A percentile compares a stretch with the other conserved stretches of the same genome.
These are phyloP conservation scores for Cladosporium sp. DNA, from an alignment of 2,329 filamentous ascomycete species.

Conservation along the genomic window DNA sequence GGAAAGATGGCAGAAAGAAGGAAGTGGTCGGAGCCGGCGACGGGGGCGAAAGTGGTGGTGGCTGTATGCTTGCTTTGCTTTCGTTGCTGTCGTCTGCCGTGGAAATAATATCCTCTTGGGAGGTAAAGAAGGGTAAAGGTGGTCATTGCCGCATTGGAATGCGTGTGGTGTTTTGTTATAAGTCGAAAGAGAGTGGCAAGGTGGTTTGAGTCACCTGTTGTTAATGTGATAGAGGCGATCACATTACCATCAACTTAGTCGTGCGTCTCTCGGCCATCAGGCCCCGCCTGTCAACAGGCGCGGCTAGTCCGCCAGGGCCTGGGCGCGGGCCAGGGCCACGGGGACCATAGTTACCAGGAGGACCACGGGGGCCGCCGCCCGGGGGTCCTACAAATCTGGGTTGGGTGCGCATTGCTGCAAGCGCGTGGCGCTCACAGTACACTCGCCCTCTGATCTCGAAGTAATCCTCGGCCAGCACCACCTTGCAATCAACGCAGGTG, in stretches of 20 bases:
- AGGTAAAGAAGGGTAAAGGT: neutral
- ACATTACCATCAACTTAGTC: constrained; percentile 34
- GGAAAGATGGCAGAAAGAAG: too few relatives aligned
- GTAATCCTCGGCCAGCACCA: constrained; percentile 75
- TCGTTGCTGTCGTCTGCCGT: neutral
- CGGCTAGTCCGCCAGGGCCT: constrained; percentile 11
- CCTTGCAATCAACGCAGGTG: constrained; percentile 71
- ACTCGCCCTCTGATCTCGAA: constrained; percentile 77
- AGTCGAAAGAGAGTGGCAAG: too few relatives aligned
- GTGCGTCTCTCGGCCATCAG: constrained; percentile 31
- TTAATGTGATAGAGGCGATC: neutral
- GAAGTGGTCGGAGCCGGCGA: neutral
- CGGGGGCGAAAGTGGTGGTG: neutral
- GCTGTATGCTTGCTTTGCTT: too few relatives aligned
- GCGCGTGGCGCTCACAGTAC: constrained; percentile 85
- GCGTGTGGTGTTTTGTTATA: neutral
- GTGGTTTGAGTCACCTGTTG: too few relatives aligned
- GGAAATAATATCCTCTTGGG: neutral
- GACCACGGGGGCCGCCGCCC: neutral
- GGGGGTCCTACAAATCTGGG: constrained; percentile 16
- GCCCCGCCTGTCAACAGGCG: constrained; percentile 17
- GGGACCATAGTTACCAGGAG: neutral
- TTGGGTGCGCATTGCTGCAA: constrained; percentile 36
- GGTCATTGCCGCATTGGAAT: too few relatives aligned
- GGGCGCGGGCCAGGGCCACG: neutral